A percentile compares a stretch with the other conserved stretches of the same genome.
Conservation (phyloP, 1,139 yeast species). For the Suhomyces panamericanus region DNA sequence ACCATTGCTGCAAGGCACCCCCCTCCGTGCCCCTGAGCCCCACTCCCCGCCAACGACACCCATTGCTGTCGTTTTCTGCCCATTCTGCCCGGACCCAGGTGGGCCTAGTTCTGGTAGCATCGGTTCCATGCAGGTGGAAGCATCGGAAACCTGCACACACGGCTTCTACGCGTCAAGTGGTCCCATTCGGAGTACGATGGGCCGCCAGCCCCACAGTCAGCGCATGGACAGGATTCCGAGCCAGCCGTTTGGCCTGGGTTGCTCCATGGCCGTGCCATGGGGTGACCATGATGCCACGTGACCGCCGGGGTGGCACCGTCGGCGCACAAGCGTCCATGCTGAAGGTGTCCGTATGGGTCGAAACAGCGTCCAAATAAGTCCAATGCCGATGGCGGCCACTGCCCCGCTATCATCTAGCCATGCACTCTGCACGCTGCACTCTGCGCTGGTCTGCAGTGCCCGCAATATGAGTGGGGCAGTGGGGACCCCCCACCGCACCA, state of each 20-base stretch:
- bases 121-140: conserved; percentile 1
- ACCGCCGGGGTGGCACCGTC: neutral
- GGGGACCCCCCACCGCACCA: neutral
- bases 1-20: too few relatives aligned
- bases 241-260: neutral
- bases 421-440: neutral
- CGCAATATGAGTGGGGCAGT: too few relatives aligned
- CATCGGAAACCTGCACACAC: conserved; percentile 2
- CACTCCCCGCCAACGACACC: neutral
- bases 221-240: neutral
- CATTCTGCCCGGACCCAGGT: neutral
- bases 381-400: too few relatives aligned
- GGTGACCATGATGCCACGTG: neutral
- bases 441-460: too few relatives aligned
- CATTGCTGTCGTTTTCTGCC: neutral
- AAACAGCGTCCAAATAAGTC: too few relatives aligned
- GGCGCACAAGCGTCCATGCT: neutral
- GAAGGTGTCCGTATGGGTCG: too few relatives aligned
- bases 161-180: conserved; percentile 5
- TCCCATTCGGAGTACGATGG: conserved; percentile 5
- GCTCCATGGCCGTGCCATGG: conserved; percentile 1
- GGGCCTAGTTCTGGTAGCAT: neutral
- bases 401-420: too few relatives aligned
- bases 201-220: conserved; percentile 1
- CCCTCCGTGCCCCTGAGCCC: too few relatives aligned